These are phyloP conservation scores for Aspergillus glaucus DNA, from an alignment of 2,329 filamentous ascomycete species.

Conservation along the genomic window DNA sequence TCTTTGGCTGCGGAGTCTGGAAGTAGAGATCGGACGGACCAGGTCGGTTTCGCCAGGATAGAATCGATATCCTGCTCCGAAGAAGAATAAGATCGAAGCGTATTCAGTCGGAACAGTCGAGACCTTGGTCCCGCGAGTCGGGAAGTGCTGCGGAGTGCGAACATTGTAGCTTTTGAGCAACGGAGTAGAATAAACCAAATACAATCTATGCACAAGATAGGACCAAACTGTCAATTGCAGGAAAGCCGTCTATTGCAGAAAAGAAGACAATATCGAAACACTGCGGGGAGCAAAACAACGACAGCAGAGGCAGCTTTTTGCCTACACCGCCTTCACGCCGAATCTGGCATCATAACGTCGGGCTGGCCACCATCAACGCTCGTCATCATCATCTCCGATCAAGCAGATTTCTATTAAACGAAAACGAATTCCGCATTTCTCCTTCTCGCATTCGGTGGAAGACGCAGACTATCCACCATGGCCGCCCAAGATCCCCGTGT, in stretches of 20 bases:
- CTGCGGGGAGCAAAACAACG: background rate
- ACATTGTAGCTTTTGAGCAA: constrained; percentile 5
- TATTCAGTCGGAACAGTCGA: constrained; percentile 3
- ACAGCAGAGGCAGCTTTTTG: background rate
- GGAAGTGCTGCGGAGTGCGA: constrained; percentile 10
- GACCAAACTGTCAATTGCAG: background rate
- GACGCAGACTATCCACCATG: constrained; percentile 44
- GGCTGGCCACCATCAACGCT: constrained; percentile 12
- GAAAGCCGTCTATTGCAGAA: too few species aligned
- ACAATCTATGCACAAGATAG: constrained; percentile 7
- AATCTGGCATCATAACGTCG: background rate
- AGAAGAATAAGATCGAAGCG: constrained; percentile 20
- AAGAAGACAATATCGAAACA: background rate
- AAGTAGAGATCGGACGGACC: constrained; percentile 75
- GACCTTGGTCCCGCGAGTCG: constrained; percentile 10
- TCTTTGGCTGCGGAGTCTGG: constrained; percentile 37
- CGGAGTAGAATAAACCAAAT: background rate
- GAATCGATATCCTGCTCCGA: constrained; percentile 25
- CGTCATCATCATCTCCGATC: background rate
- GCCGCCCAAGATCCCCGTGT: constrained; percentile 66
- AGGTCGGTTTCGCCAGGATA: constrained; percentile 65
- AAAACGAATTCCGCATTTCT: background rate
- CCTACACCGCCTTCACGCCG: background rate
- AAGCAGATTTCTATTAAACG: background rate
- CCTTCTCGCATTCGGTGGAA: constrained; percentile 1